Conservation (phyloP, 2,329 filamentous ascomycete species). For the Teratosphaeria gauchensis region DNA sequence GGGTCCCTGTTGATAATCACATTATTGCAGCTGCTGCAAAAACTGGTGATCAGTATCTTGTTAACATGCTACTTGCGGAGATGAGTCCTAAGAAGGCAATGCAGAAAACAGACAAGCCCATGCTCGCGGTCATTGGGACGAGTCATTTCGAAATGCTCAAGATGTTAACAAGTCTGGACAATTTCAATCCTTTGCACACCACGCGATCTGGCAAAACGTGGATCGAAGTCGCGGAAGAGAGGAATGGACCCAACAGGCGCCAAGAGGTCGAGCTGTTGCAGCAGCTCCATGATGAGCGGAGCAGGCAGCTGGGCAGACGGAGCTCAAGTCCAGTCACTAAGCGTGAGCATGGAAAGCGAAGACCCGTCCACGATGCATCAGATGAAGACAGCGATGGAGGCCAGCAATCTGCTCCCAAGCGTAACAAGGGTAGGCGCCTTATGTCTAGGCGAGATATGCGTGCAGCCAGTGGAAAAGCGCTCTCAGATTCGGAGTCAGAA, state of each 20-base stretch:
- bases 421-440: slow-evolving; percentile 24
- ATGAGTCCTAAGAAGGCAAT: slow-evolving; percentile 49
- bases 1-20: slow-evolving; percentile 55
- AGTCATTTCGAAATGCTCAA: slow-evolving; percentile 76
- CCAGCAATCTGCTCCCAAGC: slow-evolving; percentile 12
- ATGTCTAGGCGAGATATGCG: slow-evolving; percentile 28
- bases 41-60: slow-evolving; percentile 80
- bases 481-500: slow-evolving; percentile 14
- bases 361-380: slow-evolving; percentile 8
- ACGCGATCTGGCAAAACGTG: slow-evolving; percentile 71
- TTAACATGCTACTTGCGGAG: slow-evolving; percentile 56
- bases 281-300: slow-evolving; percentile 54
- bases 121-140: slow-evolving; percentile 87
- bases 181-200: slow-evolving; percentile 71
- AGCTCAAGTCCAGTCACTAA: slow-evolving; percentile 28
- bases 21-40: slow-evolving; percentile 85
- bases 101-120: slow-evolving; percentile 74
- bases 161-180: slow-evolving; percentile 28
- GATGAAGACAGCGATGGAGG: slow-evolving; percentile 13
- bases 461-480: slow-evolving; percentile 19
- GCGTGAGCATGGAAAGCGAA: slow-evolving; percentile 20
- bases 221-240: slow-evolving; percentile 73
- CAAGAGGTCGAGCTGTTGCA: slow-evolving; percentile 77
- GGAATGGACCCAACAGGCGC: slow-evolving; percentile 80
- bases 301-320: slow-evolving; percentile 12